Evolutionary conservation across 371 early-diverging fungal species (phyloP), one percentile per base, ranked within the genome.

Genomic region (Mortierella sp.): DNA sequence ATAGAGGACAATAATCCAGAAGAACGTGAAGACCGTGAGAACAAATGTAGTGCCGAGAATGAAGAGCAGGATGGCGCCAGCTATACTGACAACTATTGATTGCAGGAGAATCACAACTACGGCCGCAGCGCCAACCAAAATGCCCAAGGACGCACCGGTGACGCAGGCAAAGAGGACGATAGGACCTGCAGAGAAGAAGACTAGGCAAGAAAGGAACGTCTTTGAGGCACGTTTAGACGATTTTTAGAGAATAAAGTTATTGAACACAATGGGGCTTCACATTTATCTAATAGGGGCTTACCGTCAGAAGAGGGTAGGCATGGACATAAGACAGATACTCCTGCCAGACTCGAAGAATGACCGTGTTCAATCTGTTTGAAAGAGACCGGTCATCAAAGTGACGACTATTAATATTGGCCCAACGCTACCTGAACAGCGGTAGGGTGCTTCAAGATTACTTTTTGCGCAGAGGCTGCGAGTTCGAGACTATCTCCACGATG

Each of bases 101-200:
- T 76, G 78, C 34, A 76, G 24, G n/a, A 70, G 32, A 12, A 66
- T 32, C 12, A 76, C 55, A 6, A 70, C 26, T 23, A 65, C 61
- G 2, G 62, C 50, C 2, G 70, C 78, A 0, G 46, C 47, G 17
- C 78, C 65, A 0, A 59, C 47, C n/a, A 76, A 27, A 12, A 76
- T 34, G 2, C 69, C 66, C 8, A 76, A 43, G 4, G 78, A 70
- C 11, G 54, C 51, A 12, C 78, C 70, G 4, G 65, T 61, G 27
- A 76, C 63, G 42, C 66, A 76, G 6, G 62, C 70, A 19, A 76
- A 76, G 28, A 70, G 47, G 8, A 65, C 23, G 34, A 76, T 24
- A 0, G 78, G 78, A 2, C 61, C 66, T 30, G 70, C 60, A n/a
- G 70, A 70, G 43, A 76, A 52, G n/a, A 76, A 6, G 17, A 58